A percentile compares a stretch with the other conserved stretches of the same genome.
Conservation (phyloP, 176 grass and related monocot species). For the Ampelocalamus luodianensis region DNA sequence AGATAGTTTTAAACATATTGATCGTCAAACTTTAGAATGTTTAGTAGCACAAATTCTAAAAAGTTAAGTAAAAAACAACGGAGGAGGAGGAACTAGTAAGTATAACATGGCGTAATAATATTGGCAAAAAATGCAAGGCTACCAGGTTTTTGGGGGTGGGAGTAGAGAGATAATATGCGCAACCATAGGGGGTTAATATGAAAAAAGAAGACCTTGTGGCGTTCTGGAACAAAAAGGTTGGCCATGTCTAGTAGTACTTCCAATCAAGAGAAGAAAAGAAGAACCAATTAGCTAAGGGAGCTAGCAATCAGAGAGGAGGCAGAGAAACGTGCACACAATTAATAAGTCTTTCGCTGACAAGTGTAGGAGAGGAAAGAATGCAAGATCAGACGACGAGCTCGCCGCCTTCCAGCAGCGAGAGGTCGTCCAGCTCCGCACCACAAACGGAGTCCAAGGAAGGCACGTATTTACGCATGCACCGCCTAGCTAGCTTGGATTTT, state of each 20-base stretch:
- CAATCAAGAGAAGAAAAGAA: background rate
- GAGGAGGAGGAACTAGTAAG: background rate
- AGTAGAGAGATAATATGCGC: background rate
- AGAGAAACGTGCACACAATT: constrained; percentile 46
- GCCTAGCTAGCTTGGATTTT: background rate
- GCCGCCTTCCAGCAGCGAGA: constrained; percentile 87
- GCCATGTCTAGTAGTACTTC: constrained; percentile 16
- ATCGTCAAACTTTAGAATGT: too few relatives aligned
- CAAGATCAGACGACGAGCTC: constrained; percentile 72
- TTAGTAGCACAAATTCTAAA: too few relatives aligned
- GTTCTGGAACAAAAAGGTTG: background rate
- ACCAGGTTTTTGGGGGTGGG: too few relatives aligned
- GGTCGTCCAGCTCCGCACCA: constrained; percentile 75
- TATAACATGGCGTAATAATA: background rate
- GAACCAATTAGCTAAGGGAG: background rate
- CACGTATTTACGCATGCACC: background rate
- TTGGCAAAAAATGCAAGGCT: background rate
- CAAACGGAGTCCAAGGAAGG: constrained; percentile 73
- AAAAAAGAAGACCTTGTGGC: background rate
- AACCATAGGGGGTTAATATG: background rate
- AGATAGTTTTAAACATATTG: too few relatives aligned
- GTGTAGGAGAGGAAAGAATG: constrained; percentile 33
- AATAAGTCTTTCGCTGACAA: background rate
- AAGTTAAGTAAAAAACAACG: too few relatives aligned
- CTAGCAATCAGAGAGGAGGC: constrained; percentile 23